Conservation (phyloP, 495 filamentous ascomycete species). For the Hypoxylon fragiforme region DNA sequence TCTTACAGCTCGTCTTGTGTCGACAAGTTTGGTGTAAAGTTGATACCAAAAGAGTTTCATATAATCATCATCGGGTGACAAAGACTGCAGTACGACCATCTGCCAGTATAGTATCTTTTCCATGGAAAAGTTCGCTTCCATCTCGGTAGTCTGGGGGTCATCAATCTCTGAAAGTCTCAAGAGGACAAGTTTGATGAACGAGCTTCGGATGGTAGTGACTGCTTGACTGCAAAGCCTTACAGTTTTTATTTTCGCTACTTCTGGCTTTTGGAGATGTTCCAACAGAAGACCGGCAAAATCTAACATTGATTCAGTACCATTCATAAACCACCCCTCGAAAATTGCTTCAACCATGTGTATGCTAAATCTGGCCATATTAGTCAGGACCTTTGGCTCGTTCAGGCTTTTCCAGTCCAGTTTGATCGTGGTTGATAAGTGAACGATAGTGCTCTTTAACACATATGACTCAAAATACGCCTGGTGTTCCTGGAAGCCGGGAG, state of each 20-base stretch:
- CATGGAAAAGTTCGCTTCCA: slow-evolving; percentile 68
- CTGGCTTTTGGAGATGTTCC: slow-evolving; percentile 86
- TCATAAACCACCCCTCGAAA: slow-evolving; percentile 94
- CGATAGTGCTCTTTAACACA: slow-evolving; percentile 73
- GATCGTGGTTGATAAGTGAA: slow-evolving; percentile 67
- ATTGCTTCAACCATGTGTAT: slow-evolving; percentile 83
- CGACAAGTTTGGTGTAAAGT: slow-evolving; percentile 81
- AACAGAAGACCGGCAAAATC: slow-evolving; percentile 84
- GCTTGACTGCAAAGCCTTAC: slow-evolving; percentile 86
- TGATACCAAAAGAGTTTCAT: slow-evolving; percentile 86
- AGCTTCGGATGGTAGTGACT: slow-evolving; percentile 69
- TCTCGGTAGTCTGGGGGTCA: slow-evolving; percentile 57
- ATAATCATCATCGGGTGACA: slow-evolving; percentile 73
- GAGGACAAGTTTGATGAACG: slow-evolving; percentile 75
- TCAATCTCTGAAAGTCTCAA: slow-evolving; percentile 83
- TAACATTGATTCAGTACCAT: slow-evolving; percentile 77
- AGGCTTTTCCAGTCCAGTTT: slow-evolving; percentile 71
- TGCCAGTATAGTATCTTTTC: slow-evolving; percentile 94
- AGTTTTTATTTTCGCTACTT: slow-evolving; percentile 75
- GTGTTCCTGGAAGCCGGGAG: slow-evolving; percentile 88
- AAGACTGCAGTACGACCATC: slow-evolving; percentile 76
- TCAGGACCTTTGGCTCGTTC: slow-evolving; percentile 80
- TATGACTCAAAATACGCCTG: slow-evolving; percentile 95
- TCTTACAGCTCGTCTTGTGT: slow-evolving; percentile 64
- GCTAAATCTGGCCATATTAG: slow-evolving; percentile 79